Evolutionary conservation across 192 early-diverging fungal species (phyloP).

Genomic region (Backusella mclennaniae): DNA sequence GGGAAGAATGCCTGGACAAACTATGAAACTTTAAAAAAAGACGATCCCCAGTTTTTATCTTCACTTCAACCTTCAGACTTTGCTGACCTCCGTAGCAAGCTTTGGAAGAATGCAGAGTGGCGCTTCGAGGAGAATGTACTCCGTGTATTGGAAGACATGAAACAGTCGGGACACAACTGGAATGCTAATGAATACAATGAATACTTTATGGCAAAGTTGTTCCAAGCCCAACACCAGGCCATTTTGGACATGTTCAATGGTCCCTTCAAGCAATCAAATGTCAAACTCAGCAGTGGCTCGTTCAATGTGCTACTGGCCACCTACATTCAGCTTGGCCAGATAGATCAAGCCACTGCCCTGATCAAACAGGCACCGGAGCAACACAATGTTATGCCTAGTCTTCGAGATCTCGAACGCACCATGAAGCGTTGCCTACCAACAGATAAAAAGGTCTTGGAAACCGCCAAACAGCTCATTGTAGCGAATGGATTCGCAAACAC

Average conservation of each 20-base stretch:
- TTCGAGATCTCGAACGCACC: constrained; percentile 22
- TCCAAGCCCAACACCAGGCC: constrained; percentile 25
- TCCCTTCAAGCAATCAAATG: neutral
- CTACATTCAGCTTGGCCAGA: constrained; percentile 16
- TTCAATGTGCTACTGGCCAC: constrained; percentile 32
- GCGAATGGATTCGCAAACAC: neutral
- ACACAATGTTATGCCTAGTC: constrained; percentile 16
- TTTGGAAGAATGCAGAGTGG: constrained; percentile 27
- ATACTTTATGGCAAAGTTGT: constrained; percentile 30
- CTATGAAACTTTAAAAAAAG: neutral
- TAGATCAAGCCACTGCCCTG: constrained; percentile 15
- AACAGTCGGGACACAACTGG: constrained; percentile 17
- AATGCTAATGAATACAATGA: constrained; percentile 30
- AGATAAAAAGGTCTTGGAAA: constrained; percentile 4
- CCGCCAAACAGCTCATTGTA: neutral
- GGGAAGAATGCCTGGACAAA: neutral
- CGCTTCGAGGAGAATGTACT: constrained; percentile 24
- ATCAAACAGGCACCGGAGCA: constrained; percentile 1
- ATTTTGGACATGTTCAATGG: constrained; percentile 22
- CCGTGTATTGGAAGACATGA: constrained; percentile 24
- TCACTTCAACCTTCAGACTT: constrained; percentile 21
- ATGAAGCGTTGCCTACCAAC: constrained; percentile 25
- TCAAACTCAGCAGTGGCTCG: constrained; percentile 22
- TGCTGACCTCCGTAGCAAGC: constrained; percentile 9
- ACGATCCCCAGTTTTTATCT: neutral